These are phyloP conservation scores for Entamoeba histolytica DNA, from an alignment of 208 protist genomes.

Conservation along the genomic window DNA sequence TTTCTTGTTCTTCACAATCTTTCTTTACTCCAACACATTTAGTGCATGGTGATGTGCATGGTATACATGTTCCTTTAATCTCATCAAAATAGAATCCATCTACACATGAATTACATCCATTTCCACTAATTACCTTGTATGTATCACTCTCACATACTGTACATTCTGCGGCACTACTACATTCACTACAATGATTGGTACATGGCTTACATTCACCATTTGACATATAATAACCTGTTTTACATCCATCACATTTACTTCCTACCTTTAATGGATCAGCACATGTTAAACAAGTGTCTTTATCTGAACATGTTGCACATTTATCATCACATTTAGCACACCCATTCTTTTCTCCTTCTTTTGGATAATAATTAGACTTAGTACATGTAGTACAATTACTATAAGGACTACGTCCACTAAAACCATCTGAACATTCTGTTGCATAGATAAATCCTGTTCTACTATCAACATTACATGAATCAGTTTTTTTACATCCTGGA, in stretches of 20 bases:
- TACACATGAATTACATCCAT: not conserved
- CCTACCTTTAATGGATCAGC: not conserved
- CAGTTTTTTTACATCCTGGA: too few species aligned
- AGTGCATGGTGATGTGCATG: not conserved
- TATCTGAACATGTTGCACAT: not conserved
- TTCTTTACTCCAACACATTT: not conserved
- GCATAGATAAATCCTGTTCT: too few species aligned
- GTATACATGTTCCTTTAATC: not conserved
- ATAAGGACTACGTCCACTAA: not conserved
- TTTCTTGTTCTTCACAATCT: not conserved
- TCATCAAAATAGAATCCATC: not conserved
- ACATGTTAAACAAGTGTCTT: not conserved
- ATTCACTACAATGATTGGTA: not conserved
- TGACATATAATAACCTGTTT: not conserved
- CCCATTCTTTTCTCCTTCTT: not conserved
- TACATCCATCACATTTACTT: not conserved
- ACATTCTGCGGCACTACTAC: not conserved
- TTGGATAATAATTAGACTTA: not conserved
- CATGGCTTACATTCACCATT: not conserved
- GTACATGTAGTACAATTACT: not conserved
- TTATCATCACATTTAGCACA: not conserved
- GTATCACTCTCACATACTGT: not conserved
- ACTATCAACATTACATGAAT: too few species aligned
- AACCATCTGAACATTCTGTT: too few species aligned
- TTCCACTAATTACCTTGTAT: not conserved